phyloP scores from a whole-genome alignment of 2,329 filamentous ascomycete species.

The Rhytidhysteron rufulum region DNA sequence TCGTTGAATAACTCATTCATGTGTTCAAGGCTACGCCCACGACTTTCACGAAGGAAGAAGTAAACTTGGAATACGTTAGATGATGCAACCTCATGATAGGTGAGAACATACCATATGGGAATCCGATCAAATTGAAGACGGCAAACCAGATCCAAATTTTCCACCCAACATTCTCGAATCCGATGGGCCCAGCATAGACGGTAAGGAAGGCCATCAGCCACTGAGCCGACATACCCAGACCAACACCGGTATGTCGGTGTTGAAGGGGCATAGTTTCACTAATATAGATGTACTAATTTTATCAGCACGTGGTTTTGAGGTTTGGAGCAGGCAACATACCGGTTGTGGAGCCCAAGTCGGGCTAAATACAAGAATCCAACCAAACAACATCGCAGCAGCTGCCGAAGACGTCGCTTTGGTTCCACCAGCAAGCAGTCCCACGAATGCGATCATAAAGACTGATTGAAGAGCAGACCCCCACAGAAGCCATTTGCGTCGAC shows the following conservation, averaged over 20 bases:
- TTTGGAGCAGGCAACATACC: slow-evolving; percentile 9
- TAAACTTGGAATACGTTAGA: slow-evolving; percentile 12
- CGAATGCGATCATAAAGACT: slow-evolving; percentile 26
- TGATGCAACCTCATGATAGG: slow-evolving; percentile 20
- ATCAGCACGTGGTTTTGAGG: background rate
- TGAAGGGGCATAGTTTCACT: slow-evolving; percentile 32
- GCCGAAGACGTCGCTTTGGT: slow-evolving; percentile 16
- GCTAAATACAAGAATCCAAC: slow-evolving; percentile 27
- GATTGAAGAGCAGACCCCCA: slow-evolving; percentile 20
- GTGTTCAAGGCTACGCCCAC: slow-evolving; percentile 24
- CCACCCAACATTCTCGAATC: slow-evolving; percentile 28
- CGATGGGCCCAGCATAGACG: slow-evolving; percentile 34
- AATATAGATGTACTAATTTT: slow-evolving; percentile 28
- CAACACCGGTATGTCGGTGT: slow-evolving; percentile 32
- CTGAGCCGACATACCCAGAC: slow-evolving; percentile 26
- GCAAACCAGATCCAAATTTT: slow-evolving; percentile 32
- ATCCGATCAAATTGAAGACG: slow-evolving; percentile 28
- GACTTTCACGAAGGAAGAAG: slow-evolving; percentile 24
- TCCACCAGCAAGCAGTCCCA: slow-evolving; percentile 13
- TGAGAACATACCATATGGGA: slow-evolving; percentile 26
- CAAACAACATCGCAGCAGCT: slow-evolving; percentile 27
- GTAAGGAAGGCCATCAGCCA: slow-evolving; percentile 35
- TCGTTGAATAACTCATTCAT: slow-evolving; percentile 16
- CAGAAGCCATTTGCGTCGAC: slow-evolving; percentile 25
- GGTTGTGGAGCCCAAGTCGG: slow-evolving; percentile 26